Evolutionary conservation across 768 basidiomycete genomes (phyloP), one percentile per base, ranked within the genome.

Genomic region (Amanita subjunquillea): DNA sequence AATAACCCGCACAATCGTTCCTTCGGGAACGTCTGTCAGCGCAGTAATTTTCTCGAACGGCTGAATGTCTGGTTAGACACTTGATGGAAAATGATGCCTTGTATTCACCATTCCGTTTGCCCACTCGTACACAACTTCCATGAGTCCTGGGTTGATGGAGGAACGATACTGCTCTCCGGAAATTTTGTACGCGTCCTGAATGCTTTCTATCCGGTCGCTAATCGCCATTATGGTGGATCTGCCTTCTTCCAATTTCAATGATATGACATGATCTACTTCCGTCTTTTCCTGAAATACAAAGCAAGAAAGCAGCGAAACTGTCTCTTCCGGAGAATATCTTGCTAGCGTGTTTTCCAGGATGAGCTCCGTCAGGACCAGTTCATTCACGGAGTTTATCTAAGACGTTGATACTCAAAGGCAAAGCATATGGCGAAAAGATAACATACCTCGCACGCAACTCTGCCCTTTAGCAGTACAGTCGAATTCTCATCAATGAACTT

Each of bases 211-310:
- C 22, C 83, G 74, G 40, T 93, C 87, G 22, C 80, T 85, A 54
- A 97, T 88, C 4, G 73, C 75, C 49, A 83, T 60, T 52, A 99
- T 91, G 10, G 81, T 79, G 15, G 85, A 84, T 42, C 88, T 74
- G 12, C 95, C 96, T 59, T 80, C 76, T 65, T 87, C 78, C 15
- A 99, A 73, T 62, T 85, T 86, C 9, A 82, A 76, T 9, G 91
- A 83, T 48, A 99, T 75, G 2, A 76, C 65, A 20, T 96, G 94
- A 58, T 94, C 91, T 6, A 83, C 74, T 6, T 96, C 92, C 12
- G 93, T 92, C 71, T 96, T 98, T 65, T 99, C 96, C 65, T 98
- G 96, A 67, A 99, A 99, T 39, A 99, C 87, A 63, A 99, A 98
- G 62, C 89, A 89, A 3, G 95, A 97, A 4, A 99, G 76, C 25